Evolutionary conservation across 352 stramenopile genomes (phyloP), one percentile per base, ranked within the genome.

Genomic region (Phytophthora kernoviae): DNA sequence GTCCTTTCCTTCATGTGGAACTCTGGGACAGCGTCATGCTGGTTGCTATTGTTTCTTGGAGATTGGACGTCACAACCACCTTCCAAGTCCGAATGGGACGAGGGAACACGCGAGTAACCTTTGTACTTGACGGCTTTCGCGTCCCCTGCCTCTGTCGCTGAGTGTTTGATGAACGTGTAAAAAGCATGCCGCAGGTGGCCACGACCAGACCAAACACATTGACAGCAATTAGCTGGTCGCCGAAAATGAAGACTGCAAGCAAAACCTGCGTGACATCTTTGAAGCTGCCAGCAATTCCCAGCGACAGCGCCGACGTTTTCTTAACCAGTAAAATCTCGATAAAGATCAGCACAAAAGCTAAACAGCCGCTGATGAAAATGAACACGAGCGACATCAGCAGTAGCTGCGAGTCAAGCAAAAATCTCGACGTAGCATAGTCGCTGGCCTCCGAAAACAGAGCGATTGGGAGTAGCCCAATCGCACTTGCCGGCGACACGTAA

Each of bases 241-340:
- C 73, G 43, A 94, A 96, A 57, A 93, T 84, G 27, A 90, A 62
- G 30, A 92, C 79, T 9, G 81, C 85, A 17, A 94, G 73, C 42
- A 90, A 48, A 27, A 96, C 81, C 57, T 96, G 84, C 21, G 82
- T 80, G 24, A 93, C 77, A 60, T 96, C 84, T 48, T 93, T 94
- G 47, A 91, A 77, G 45, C 84, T 92, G 17, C 83, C 85, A 14
- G 84, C 81, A 40, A 94, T 92, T 21, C 80, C 80, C 7, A 96
- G 68, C 15, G 84, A 91, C 40, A 96, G 58, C 17, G 81, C 84
- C 24, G 87, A 94, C 14, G 87, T 96, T 52, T 90, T 87, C 58
- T 91, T 89, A 12, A 93, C 73, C 9, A 96, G 70, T 55, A 83
- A 59, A 47, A 94, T 87, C 68, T 96, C 84, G 39, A 92, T 79